Conservation (phyloP, 192 early-diverging fungal genomes). For the Backusella psychrophila region DNA sequence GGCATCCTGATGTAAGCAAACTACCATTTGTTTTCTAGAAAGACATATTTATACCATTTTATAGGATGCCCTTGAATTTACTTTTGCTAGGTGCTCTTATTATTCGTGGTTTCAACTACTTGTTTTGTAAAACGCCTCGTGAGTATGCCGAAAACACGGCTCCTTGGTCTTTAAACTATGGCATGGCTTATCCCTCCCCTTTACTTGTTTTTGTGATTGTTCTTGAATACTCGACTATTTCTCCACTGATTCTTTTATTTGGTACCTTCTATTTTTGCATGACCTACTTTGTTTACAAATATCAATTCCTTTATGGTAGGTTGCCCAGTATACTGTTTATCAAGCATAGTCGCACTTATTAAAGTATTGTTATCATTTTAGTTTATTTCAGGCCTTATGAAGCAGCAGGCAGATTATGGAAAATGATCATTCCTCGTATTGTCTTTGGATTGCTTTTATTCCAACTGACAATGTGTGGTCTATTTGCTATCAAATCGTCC, state of each 20-base stretch:
- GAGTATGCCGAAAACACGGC: constrained; percentile 68
- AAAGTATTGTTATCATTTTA: background rate
- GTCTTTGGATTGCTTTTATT: constrained; percentile 62
- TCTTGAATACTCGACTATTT: constrained; percentile 68
- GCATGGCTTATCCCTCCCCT: constrained; percentile 61
- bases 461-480: constrained; percentile 62
- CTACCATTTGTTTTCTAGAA: background rate
- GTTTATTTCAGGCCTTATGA: constrained; percentile 74
- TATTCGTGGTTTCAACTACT: constrained; percentile 46
- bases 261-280: constrained; percentile 63
- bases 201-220: constrained; percentile 68
- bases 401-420: constrained; percentile 68
- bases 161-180: constrained; percentile 64
- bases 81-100: constrained; percentile 60
- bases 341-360: background rate
- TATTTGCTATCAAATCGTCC: constrained; percentile 53
- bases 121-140: constrained; percentile 68
- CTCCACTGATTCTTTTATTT: constrained; percentile 67
- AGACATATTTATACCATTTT: background rate
- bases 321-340: background rate
- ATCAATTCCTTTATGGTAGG: constrained; percentile 66
- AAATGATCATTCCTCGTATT: constrained; percentile 62
- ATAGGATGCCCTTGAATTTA: constrained; percentile 57
- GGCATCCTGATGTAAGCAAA: constrained; percentile 51
- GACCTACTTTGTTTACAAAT: constrained; percentile 71